phyloP scores from a whole-genome alignment of 2,329 filamentous ascomycete species.

The Trichoderma sp. region DNA sequence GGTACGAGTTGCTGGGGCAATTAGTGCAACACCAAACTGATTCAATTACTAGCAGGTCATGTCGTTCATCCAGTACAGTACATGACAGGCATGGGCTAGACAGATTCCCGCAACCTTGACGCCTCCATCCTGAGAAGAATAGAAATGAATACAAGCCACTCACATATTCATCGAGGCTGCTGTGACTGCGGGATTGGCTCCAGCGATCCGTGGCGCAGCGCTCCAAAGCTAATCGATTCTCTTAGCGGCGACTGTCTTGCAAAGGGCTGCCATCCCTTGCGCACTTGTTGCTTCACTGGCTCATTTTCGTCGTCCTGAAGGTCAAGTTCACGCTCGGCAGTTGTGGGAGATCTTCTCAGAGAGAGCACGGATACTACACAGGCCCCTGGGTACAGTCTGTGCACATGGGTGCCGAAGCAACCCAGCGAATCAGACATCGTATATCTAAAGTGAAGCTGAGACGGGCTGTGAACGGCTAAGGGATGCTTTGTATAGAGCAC shows the following conservation, averaged over 20 bases:
- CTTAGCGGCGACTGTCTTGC: background rate
- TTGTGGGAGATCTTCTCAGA: background rate
- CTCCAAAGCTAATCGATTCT: background rate
- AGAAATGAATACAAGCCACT: constrained; percentile 10
- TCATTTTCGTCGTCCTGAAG: background rate
- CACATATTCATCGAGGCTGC: background rate
- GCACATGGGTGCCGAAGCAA: background rate
- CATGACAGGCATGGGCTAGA: background rate
- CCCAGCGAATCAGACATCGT: background rate
- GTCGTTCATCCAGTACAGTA: too few relatives aligned
- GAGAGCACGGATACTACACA: background rate
- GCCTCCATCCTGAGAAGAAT: background rate
- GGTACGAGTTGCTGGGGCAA: background rate
- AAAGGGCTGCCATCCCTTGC: background rate
- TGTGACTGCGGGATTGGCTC: background rate
- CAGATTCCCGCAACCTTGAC: background rate
- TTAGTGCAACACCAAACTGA: background rate
- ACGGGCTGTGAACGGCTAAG: background rate
- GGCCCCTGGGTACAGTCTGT: background rate
- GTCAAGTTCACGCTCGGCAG: background rate
- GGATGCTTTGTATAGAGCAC: background rate
- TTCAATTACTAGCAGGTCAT: background rate
- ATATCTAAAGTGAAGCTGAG: background rate
- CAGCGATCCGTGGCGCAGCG: background rate
- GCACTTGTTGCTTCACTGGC: background rate